These are phyloP conservation scores for Artemisia argyi DNA, from an alignment of 129 eudicot species.

Conservation along the genomic window DNA sequence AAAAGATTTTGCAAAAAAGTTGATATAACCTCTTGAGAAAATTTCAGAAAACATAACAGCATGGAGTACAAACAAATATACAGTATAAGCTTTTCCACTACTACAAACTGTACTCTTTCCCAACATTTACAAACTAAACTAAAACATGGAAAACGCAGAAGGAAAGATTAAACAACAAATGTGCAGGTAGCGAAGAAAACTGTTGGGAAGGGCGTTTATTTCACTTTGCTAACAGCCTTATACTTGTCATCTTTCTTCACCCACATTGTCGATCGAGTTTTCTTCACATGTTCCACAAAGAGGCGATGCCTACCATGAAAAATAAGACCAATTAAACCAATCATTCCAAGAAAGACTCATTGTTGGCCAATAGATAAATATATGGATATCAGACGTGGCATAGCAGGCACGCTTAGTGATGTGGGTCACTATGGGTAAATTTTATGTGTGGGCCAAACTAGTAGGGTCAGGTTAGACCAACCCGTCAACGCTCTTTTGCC, in stretches of 20 bases:
- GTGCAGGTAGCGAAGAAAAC: constrained; percentile 4
- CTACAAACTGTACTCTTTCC: constrained; percentile 7
- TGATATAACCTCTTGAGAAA: neutral
- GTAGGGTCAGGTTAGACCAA: neutral
- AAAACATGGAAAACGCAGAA: neutral
- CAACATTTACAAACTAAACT: constrained; percentile 28
- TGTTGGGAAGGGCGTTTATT: constrained; percentile 13
- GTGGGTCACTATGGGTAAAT: neutral
- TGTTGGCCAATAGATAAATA: neutral
- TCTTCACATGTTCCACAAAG: constrained; percentile 55
- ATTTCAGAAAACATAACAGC: constrained; percentile 8
- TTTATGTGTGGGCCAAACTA: neutral
- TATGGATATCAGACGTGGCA: neutral
- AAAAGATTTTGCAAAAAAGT: too few species aligned
- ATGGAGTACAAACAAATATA: constrained; percentile 12
- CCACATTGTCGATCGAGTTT: constrained; percentile 67
- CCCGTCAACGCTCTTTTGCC: neutral
- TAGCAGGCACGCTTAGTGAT: neutral
- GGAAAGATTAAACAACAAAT: neutral
- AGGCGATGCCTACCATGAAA: constrained; percentile 76
- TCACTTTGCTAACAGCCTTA: constrained; percentile 43
- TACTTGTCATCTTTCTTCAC: constrained; percentile 43
- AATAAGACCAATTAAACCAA: too few species aligned
- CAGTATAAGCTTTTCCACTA: constrained; percentile 14
- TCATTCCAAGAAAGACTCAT: neutral